These are phyloP conservation scores for Lasiosphaeriaceae sp. DNA, from an alignment of 495 filamentous ascomycete genomes.

Conservation along the genomic window DNA sequence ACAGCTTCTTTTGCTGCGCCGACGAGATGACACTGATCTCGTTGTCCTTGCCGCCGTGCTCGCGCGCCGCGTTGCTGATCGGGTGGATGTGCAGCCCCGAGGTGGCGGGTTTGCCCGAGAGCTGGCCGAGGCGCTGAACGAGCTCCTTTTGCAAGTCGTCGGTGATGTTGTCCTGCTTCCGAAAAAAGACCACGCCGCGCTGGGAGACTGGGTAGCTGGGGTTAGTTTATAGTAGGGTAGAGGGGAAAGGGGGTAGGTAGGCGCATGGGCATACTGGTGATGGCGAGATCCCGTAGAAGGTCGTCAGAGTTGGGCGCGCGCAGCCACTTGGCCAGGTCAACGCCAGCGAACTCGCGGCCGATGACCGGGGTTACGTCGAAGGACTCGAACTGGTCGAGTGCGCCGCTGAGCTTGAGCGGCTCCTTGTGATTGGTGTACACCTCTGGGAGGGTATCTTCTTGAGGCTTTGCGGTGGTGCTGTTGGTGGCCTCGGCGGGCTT, in stretches of 20 bases:
- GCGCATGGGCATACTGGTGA: conserved; percentile 28
- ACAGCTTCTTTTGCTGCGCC: conserved; percentile 53
- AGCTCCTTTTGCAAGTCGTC: conserved; percentile 68
- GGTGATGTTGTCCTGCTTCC: conserved; percentile 62
- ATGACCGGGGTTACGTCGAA: conserved; percentile 68
- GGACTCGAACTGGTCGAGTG: conserved; percentile 53
- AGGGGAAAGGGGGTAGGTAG: neutral
- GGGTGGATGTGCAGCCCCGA: conserved; percentile 73
- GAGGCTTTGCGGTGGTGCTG: neutral
- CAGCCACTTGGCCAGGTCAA: conserved; percentile 60
- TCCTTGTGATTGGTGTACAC: conserved; percentile 21
- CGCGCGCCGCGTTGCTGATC: conserved; percentile 58
- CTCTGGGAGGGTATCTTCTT: conserved; percentile 12
- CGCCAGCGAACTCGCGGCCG: conserved; percentile 59
- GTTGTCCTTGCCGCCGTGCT: conserved; percentile 56
- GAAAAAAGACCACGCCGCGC: conserved; percentile 80
- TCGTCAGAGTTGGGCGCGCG: conserved; percentile 62
- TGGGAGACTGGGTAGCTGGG: conserved; percentile 81
- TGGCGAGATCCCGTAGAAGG: conserved; percentile 60
- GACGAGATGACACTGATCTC: conserved; percentile 73
- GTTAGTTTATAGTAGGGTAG: no score
- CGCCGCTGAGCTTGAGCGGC: conserved; percentile 50
- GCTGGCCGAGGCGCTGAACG: conserved; percentile 58
- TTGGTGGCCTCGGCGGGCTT: neutral
- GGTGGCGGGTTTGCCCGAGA: conserved; percentile 62